A percentile compares a stretch with the other conserved stretches of the same genome.
These are phyloP conservation scores for Cutaneotrichosporon dermatis DNA, from an alignment of 1,284 basidiomycete genomes.

Conservation along the genomic window DNA sequence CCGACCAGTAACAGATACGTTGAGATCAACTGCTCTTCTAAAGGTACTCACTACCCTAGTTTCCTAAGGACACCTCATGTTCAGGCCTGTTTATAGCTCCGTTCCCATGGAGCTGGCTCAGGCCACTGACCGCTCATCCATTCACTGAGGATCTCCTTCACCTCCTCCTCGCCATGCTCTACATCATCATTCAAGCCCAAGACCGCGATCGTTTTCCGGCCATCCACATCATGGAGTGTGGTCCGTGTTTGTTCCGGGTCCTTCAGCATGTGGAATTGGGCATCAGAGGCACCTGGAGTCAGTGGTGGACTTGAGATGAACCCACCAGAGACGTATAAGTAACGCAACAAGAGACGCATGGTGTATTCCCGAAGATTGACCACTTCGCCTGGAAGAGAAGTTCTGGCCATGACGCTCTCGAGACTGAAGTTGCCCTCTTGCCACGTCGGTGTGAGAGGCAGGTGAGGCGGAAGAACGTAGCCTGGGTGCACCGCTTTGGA, in stretches of 20 bases:
- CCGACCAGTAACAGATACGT: no score
- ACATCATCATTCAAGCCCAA: constrained; percentile 47
- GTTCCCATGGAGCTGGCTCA: constrained; percentile 40
- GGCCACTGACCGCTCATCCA: constrained; percentile 45
- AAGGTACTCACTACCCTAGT: no score
- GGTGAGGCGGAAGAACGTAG: constrained; percentile 42
- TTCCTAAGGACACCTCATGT: no score
- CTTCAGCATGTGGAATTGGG: constrained; percentile 44
- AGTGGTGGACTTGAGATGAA: background rate
- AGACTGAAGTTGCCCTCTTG: constrained; percentile 51
- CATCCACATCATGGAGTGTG: constrained; percentile 32
- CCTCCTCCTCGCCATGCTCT: constrained; percentile 26
- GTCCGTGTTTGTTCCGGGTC: constrained; percentile 26
- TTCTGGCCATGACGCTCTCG: constrained; percentile 42
- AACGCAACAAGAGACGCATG: constrained; percentile 52
- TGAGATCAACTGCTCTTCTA: no score
- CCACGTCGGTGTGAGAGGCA: constrained; percentile 52
- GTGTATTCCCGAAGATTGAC: constrained; percentile 50
- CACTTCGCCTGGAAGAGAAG: constrained; percentile 29
- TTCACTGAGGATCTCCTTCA: constrained; percentile 26
- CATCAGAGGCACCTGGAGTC: background rate
- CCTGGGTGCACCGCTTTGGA: constrained; percentile 12
- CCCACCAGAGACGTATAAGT: constrained; percentile 48
- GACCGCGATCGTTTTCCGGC: constrained; percentile 26
- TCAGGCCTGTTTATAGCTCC: background rate